These are phyloP conservation scores for Mycena pura DNA, from an alignment of 768 basidiomycete genomes.

Conservation along the genomic window DNA sequence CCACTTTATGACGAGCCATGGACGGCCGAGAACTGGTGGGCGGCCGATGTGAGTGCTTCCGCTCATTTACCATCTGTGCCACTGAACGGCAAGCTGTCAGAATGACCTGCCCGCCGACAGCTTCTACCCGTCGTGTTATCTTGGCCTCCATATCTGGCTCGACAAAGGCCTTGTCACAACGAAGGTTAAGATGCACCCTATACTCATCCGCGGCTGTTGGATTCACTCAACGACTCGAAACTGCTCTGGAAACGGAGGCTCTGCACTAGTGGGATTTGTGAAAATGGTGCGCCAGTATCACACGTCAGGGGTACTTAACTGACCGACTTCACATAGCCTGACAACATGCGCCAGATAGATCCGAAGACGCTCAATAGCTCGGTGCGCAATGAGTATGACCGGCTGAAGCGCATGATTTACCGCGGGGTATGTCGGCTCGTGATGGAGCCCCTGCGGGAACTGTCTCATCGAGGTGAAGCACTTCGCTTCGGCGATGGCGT, in stretches of 20 bases:
- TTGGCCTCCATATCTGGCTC: slow-evolving; percentile 27
- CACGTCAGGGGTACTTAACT: background rate
- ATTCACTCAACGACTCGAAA: slow-evolving; percentile 30
- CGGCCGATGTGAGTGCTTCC: slow-evolving; percentile 11
- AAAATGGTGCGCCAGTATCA: slow-evolving; percentile 13
- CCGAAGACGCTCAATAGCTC: background rate
- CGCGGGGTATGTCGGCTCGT: slow-evolving; percentile 8
- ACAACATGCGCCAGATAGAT: slow-evolving; percentile 8
- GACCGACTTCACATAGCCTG: background rate
- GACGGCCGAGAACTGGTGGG: slow-evolving; percentile 19
- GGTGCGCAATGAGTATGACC: slow-evolving; percentile 9
- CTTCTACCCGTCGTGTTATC: slow-evolving; percentile 17
- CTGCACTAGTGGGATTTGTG: slow-evolving; percentile 24
- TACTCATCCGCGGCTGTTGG: slow-evolving; percentile 23
- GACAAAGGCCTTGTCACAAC: slow-evolving; percentile 29
- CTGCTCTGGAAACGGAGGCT: slow-evolving; percentile 31
- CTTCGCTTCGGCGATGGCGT: slow-evolving; percentile 14
- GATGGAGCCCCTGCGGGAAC: slow-evolving; percentile 4
- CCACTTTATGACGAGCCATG: slow-evolving; percentile 24
- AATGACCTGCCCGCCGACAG: slow-evolving; percentile 3
- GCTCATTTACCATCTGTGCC: too few species aligned
- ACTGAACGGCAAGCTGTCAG: background rate
- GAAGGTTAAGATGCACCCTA: slow-evolving; percentile 28
- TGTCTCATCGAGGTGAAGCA: slow-evolving; percentile 16
- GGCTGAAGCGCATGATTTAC: slow-evolving; percentile 16